Evolutionary conservation across 306 rosid genomes (phyloP), one percentile per base, ranked within the genome.

Genomic region (Lablab purpureus): DNA sequence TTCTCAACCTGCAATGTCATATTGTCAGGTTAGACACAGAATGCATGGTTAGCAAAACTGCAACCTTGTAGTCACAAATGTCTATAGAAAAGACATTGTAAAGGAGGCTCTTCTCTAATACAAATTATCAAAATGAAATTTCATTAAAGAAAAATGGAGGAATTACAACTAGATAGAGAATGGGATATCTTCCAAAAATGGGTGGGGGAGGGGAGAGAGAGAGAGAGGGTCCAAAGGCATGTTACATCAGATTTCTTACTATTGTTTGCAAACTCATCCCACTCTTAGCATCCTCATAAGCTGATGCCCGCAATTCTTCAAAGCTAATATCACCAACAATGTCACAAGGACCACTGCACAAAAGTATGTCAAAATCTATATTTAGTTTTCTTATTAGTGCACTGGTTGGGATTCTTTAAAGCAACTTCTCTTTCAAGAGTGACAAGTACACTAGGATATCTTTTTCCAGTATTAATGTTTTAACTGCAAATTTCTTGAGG

Each of bases 271-370:
- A 85, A 74, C 68, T 80, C 89, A 88, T 66, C 68, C 99, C 98
- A 2, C 51, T 83, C 75, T 83, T 91, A 34, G 95, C 92, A 81
- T 95, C 98, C 81, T 91, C 96, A 28, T 95, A 95, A 55, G 99
- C 99, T 23, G 87, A 84, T 46, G 89, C 87, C 68, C 99, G 80
- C 86, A 95, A 74, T 88, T 95, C 98, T 90, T 95, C 97, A 32
- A 79, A 91, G 87, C 99, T 95, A 75, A 90, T 78, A 85, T 95
- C 99, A 59, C 97, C 99, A 78, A 83, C 77, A 65, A 95, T 92
- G 79, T 95, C 99, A 84, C 99, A 92, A 71, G 91, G 90, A 60
- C 54, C 83, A 79, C 97, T 94, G 89, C 83, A 83, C 71, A 74
- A 77, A 76, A 76, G 78, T 34, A 81, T 45, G 75, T 62, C 54